A percentile compares a stretch with the other conserved stretches of the same genome.
Conservation (phyloP, 2,329 filamentous ascomycete genomes). For the Dactylella cylindrospora region DNA sequence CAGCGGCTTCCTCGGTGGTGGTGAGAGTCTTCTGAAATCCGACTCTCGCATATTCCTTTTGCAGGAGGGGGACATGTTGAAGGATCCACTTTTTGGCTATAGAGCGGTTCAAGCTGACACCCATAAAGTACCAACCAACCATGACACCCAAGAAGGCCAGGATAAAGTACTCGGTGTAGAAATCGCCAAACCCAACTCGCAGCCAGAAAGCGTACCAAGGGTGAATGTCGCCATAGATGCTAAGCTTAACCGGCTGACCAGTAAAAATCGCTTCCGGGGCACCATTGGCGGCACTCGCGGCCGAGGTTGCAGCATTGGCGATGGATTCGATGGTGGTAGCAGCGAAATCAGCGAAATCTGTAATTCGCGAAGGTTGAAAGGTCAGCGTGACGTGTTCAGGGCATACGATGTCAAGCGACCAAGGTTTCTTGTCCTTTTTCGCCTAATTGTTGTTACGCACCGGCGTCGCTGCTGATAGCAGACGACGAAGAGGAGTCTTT, state of each 20-base stretch:
- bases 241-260: conserved; percentile 13
- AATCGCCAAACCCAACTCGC: conserved; percentile 79
- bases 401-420: conserved; percentile 19
- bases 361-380: conserved; percentile 3
- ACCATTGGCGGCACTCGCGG: conserved; percentile 56
- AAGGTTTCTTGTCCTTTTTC: conserved; percentile 24
- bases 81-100: conserved; percentile 80
- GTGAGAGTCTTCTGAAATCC: conserved; percentile 64
- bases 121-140: conserved; percentile 76
- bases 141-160: conserved; percentile 73
- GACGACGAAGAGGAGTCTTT: conserved; percentile 38
- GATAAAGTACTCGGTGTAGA: conserved; percentile 82
- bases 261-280: conserved; percentile 64
- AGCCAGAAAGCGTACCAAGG: conserved; percentile 94
- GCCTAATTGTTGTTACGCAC: conserved; percentile 28
- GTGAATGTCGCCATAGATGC: conserved; percentile 34
- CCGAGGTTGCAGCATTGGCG: conserved; percentile 51
- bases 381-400: conserved; percentile 39
- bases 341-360: conserved; percentile 94
- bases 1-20: conserved; percentile 56
- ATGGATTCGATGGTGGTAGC: conserved; percentile 57
- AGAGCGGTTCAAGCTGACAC: conserved; percentile 73
- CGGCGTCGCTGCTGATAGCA: conserved; percentile 36
- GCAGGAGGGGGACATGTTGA: conserved; percentile 70
- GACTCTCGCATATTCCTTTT: conserved; percentile 81